phyloP scores from a whole-genome alignment of 73 alveolate species.

The Stentor roeselii region DNA sequence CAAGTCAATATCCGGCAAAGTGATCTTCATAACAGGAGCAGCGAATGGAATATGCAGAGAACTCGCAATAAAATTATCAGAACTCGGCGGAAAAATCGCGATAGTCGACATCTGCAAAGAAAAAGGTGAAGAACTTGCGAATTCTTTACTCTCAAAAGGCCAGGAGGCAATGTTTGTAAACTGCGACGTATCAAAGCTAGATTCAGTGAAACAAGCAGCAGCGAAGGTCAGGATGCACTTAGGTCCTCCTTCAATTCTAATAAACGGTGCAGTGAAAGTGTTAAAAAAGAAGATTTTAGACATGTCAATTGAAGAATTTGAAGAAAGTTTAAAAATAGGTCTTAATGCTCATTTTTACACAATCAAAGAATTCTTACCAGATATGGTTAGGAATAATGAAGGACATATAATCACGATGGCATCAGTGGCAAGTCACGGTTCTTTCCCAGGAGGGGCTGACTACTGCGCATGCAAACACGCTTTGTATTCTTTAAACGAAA shows the following conservation, averaged over 20 bases:
- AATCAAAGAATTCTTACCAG: conserved; percentile 68
- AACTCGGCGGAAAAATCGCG: conserved; percentile 59
- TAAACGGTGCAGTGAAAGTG: conserved; percentile 83
- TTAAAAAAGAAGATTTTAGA: conserved; percentile 63
- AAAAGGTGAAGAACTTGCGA: conserved; percentile 49
- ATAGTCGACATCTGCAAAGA: conserved; percentile 59
- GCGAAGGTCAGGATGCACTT: conserved; percentile 34
- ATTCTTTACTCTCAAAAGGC: conserved; percentile 22
- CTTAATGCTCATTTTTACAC: conserved; percentile 66
- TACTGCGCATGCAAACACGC: conserved; percentile 80
- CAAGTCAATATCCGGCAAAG: conserved; percentile 59
- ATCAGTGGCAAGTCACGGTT: conserved; percentile 67
- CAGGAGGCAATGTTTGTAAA: conserved; percentile 41
- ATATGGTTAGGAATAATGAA: conserved; percentile 56
- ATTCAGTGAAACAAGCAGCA: conserved; percentile 46
- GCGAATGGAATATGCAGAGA: conserved; percentile 74
- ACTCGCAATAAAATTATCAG: conserved; percentile 57
- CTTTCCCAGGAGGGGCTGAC: conserved; percentile 66
- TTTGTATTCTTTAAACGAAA: conserved; percentile 77
- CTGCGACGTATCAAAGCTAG: conserved; percentile 65
- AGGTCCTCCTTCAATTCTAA: conserved; percentile 59
- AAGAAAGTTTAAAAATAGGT: conserved; percentile 56
- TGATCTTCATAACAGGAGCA: conserved; percentile 76
- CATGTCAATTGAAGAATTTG: conserved; percentile 36
- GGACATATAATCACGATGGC: conserved; percentile 83